Percentiles rank a stretch among this genome's conserved stretches.
phyloP scores from a whole-genome alignment of 225 moss, liverwort and hornwort species.

The Bryoerythrophyllum caledonicum region DNA sequence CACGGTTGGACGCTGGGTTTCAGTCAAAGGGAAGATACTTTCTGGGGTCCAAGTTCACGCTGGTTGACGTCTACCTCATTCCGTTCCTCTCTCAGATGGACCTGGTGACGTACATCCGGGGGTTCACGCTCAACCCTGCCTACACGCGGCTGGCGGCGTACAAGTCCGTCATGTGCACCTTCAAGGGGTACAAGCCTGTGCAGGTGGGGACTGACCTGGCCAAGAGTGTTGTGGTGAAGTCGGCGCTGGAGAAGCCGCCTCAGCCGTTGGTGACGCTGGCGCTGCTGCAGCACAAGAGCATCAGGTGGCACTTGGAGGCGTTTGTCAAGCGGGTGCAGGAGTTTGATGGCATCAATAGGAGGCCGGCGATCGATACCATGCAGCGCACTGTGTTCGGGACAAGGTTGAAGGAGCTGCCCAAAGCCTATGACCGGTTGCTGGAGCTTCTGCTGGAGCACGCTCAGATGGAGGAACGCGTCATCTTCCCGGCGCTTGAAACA shows the following conservation, averaged over 20 bases:
- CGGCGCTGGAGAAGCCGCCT: conserved; percentile 55
- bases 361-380: conserved; percentile 29
- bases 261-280: conserved; percentile 68
- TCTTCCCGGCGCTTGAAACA: conserved; percentile 79
- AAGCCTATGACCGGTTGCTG: conserved; percentile 68
- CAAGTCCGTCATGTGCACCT: conserved; percentile 58
- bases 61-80: conserved; percentile 82
- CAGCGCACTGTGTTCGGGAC: conserved; percentile 33
- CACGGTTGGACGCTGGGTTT: conserved; percentile 51
- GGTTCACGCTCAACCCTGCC: conserved; percentile 44
- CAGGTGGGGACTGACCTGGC: conserved; percentile 66
- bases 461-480: conserved; percentile 92
- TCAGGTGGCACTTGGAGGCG: conserved; percentile 72
- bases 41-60: conserved; percentile 69
- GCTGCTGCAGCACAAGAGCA: conserved; percentile 80
- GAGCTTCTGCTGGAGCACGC: conserved; percentile 93
- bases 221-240: conserved; percentile 57
- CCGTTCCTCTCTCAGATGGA: conserved; percentile 72
- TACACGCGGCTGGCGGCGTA: conserved; percentile 46
- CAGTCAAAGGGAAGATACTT: conserved; percentile 34
- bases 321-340: conserved; percentile 59
- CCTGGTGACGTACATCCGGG: conserved; percentile 67
- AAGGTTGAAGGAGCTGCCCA: conserved; percentile 65
- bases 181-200: conserved; percentile 70
- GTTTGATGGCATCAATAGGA: conserved; percentile 36